phyloP scores from a whole-genome alignment of 345 rosid species.

The Firmiana major region DNA sequence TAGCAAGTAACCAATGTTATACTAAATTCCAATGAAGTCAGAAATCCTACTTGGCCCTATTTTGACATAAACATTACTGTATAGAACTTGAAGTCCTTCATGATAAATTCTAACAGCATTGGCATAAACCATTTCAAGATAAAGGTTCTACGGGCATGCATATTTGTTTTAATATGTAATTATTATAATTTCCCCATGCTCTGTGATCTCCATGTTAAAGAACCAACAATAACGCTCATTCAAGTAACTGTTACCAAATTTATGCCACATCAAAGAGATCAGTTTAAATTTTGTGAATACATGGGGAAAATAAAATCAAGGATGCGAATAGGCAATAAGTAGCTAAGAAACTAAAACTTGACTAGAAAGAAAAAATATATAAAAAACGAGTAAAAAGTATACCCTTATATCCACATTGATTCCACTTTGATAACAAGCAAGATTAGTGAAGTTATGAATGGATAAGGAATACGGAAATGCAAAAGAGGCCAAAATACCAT shows the following conservation, averaged over 20 bases:
- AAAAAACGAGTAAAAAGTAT: not conserved
- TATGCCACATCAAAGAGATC: not conserved
- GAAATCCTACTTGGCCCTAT: not conserved
- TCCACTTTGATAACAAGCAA: not conserved
- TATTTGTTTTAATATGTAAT: not conserved
- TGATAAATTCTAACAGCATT: not conserved
- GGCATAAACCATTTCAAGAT: not conserved
- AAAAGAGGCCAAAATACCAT: not conserved
- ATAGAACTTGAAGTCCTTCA: not conserved
- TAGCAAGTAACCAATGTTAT: not conserved
- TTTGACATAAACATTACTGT: not conserved
- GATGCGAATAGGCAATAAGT: not conserved
- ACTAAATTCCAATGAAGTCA: not conserved
- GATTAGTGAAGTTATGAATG: not conserved
- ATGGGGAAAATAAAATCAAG: not conserved
- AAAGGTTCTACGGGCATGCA: not conserved
- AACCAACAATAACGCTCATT: not conserved
- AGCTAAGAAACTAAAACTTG: not conserved
- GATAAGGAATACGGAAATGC: not conserved
- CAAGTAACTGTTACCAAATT: not conserved
- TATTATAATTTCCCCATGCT: not conserved
- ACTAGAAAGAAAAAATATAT: not conserved
- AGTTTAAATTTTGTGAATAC: not conserved
- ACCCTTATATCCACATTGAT: slow-evolving; percentile 1
- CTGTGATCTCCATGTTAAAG: not conserved